Base-by-base conservation (phyloP, 1,139 yeast genomes). In the Diutina mesorugosa region DNA sequence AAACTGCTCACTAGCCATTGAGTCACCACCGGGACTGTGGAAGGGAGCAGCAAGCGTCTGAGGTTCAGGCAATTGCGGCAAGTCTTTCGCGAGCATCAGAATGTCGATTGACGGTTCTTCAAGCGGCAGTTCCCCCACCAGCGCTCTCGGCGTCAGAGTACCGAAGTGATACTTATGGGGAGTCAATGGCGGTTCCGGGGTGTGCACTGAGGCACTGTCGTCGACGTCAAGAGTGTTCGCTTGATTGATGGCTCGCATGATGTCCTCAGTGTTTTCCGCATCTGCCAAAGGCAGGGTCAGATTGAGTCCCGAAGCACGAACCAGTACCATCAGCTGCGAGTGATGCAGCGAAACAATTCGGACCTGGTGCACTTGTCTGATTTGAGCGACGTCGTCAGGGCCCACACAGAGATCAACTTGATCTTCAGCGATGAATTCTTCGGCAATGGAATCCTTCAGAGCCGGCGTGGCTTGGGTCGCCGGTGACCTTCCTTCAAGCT, bases 401-500 rank as follows among this genome's bases (percentile, higher is more conserved):
- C 48, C 46, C 9, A 16, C 41, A 3, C 29, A 12, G 12, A 55
- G 26, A 5, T 55, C 55, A 26, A 28, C 53, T n/a, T 29, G 51
- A 3, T 55, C 54, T 30, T 56, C 58, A n/a, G 16, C 47, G n/a
- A 45, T 45, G 10, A 30, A 12, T 21, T 46, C 30, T 12, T n/a
- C 16, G 16, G 18, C 48, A n/a, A 21, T 28, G 48, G 41, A 3
- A 12, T 10, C 16, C 6, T 21, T 14, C 46, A 30, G 45, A 10
- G 12, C 46, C 4, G 26, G 18, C 21, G 32, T 47, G 32, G 14
- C 10, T 14, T 30, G 46, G 6, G 47, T 18, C 6, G 35, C 35
- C 6, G 29, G 12, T 7, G 14, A 5, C 8, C 48, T 38, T 35
- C 97, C 97, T 68, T 88, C 95, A 38, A 90, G 72, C 67, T 87